A percentile compares a stretch with the other conserved stretches of the same genome.
phyloP scores from a whole-genome alignment of 148 eudicot genomes.

The Rhododendron ovatum region DNA sequence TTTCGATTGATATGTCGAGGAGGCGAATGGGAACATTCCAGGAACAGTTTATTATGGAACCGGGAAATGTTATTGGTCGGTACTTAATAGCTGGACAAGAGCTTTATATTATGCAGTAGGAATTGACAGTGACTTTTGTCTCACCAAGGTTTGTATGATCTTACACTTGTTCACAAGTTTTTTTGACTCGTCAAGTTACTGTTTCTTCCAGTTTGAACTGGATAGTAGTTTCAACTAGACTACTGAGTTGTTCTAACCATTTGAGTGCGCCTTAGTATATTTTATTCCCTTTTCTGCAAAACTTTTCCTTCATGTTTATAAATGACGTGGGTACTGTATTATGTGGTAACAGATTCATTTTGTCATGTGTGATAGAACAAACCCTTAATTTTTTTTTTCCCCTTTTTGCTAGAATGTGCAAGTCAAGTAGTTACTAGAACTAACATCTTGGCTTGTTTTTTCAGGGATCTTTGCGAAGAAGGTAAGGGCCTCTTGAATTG shows the following conservation, averaged over 20 bases:
- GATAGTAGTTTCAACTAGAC: neutral
- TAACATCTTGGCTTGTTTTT: neutral
- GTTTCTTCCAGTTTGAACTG: neutral
- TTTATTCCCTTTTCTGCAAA: neutral
- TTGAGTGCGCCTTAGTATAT: neutral
- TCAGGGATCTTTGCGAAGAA: conserved; percentile 1
- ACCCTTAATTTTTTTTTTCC: neutral
- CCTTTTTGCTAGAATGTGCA: neutral
- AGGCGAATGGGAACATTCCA: conserved; percentile 69
- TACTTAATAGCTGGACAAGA: conserved; percentile 67
- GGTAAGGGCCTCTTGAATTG: neutral
- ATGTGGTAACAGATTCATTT: neutral
- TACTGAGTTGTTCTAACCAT: neutral
- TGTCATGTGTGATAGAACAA: neutral
- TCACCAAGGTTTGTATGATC: conserved; percentile 10
- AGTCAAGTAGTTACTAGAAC: neutral
- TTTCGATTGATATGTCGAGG: conserved; percentile 58
- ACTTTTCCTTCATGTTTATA: neutral
- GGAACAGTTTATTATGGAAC: conserved; percentile 83
- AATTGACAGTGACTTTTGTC: neutral
- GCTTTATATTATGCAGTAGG: conserved; percentile 64
- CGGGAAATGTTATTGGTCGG: conserved; percentile 60
- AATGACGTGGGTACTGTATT: neutral
- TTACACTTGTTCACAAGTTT: neutral
- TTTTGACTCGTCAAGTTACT: neutral